Evolutionary conservation across 1,284 basidiomycete species (phyloP), one percentile per base, ranked within the genome.

Genomic region (Sphaerobolus stellatus): DNA sequence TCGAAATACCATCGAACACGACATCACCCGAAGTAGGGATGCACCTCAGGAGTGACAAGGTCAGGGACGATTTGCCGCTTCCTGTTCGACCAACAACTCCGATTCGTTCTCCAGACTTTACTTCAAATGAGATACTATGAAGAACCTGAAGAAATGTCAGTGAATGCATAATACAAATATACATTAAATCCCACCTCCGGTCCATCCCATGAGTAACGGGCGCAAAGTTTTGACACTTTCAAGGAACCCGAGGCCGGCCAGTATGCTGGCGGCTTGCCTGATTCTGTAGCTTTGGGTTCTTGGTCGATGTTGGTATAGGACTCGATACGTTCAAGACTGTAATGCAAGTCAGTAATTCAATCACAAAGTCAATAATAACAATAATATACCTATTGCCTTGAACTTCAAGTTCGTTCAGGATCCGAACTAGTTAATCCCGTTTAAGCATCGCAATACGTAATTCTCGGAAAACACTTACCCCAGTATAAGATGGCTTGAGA

Each of bases 221-320:
- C 83, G 13, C 75, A 80, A 9, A 86, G 69, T n/a, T 77, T 76
- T 58, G 90, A 81, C 0, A 90, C 84, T 4, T 72, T 68, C 29
- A 92, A 71, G 33, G 81, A 75, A 4, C 90, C 90, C 36, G 82
- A 86, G 0, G 84, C 77, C 0, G 90, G 90, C 89, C 90, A 92
- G 57, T 86, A 82, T 0, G 89, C 89, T 3, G 90, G 86, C 28
- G 89, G 88, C 41, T 76, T 70, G 6, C 82, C 81, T 13, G 67
- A 64, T 24, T 71, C 65, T 1, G 75, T 75, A 1, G 78, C 63
- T 52, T 75, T 72, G 1, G 80, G 79, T 64, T 92, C 90, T 64
- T 90, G 86, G 52, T 88, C 87, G 54, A 90, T 88, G 13, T 74
- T 68, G 44, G 89, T 67, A 64, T 91, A 92, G 27, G 80, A 80